Evolutionary conservation across 805 yeast genomes (phyloP).

Genomic region (Lachancea thermotolerans): DNA sequence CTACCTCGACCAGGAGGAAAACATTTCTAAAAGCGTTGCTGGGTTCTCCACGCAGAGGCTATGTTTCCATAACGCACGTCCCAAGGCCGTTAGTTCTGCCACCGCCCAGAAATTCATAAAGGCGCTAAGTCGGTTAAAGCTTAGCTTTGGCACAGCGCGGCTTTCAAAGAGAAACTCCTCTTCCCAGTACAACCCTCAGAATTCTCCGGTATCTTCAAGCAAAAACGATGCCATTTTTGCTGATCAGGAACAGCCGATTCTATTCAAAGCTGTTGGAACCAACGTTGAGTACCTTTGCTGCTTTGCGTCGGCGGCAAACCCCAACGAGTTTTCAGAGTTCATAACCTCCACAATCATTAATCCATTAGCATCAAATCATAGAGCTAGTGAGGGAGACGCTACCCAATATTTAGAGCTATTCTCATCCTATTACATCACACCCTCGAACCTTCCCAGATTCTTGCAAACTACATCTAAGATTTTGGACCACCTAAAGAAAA

Average conservation of each 20-base stretch:
- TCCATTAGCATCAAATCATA: constrained; percentile 30
- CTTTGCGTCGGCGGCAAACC: constrained; percentile 47
- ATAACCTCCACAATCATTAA: constrained; percentile 15
- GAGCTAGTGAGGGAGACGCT: constrained; percentile 33
- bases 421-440: constrained; percentile 37
- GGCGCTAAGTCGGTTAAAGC: constrained; percentile 29
- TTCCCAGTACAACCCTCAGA: constrained; percentile 9
- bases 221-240: background rate
- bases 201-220: background rate
- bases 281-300: constrained; percentile 37
- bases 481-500: constrained; percentile 34
- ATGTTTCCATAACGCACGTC: constrained; percentile 31
- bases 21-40: constrained; percentile 20
- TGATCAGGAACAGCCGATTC: background rate
- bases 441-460: constrained; percentile 32
- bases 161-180: constrained; percentile 29
- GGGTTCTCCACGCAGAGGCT: constrained; percentile 31
- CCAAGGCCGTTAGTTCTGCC: constrained; percentile 24
- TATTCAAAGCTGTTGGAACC: constrained; percentile 29
- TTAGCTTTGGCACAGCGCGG: constrained; percentile 27
- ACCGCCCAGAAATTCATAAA: constrained; percentile 27
- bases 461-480: constrained; percentile 36
- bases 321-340: constrained; percentile 37
- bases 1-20: constrained; percentile 15
- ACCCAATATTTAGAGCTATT: constrained; percentile 43